Base-by-base conservation (phyloP, 257 asterid genomes). In the Solanum dulcamara region DNA sequence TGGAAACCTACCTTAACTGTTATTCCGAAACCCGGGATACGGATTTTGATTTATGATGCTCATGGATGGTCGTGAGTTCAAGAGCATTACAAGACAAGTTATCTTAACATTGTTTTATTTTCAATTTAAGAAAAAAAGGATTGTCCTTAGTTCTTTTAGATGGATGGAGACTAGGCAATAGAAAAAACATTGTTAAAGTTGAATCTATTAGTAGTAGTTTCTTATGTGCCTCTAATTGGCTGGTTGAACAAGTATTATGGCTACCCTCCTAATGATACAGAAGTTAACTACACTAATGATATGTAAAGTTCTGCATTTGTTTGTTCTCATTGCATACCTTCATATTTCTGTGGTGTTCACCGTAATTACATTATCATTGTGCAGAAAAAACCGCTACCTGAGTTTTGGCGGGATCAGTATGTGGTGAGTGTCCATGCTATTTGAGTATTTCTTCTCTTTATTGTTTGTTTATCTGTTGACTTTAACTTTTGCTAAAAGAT, bases 371-470 rank as follows among this genome's bases (percentile, higher is more conserved):
- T 64, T 79, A 51, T 71, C 80, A 46, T 6, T 81, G 46, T 85
- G 90, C 98, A 97, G 99, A 95, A 85, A 87, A 95, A 86, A 91
- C 91, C 98, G 64, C 90, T 97, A 83, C 99, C 99, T 37, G 99
- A 97, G 91, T 97, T 94, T 90, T 97, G 99, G 99, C 93, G 99
- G 80, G 95, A 93, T 81, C 96, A 85, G 40, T 91, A 93, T 82
- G 53, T 93, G 88, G 99, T 96, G 90, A 96, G 99, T 92, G 71
- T 80, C 81, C 83, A 38, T 71, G 81, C 84, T 75, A 28, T 64
- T 86, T 80, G 71, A 59, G 67, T 83, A 57, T 72, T 87, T 87
- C 72, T 57, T 81, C 48, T 18, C 81, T 13, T 35, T 84, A 70
- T 70, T 84, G 30, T 71, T 89, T 44, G 44, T 44, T 35, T 26